Percentiles rank a stretch among this genome's conserved stretches.
Evolutionary conservation across 768 basidiomycete genomes (phyloP).

Genomic region (Kwoniella newhampshirensis): DNA sequence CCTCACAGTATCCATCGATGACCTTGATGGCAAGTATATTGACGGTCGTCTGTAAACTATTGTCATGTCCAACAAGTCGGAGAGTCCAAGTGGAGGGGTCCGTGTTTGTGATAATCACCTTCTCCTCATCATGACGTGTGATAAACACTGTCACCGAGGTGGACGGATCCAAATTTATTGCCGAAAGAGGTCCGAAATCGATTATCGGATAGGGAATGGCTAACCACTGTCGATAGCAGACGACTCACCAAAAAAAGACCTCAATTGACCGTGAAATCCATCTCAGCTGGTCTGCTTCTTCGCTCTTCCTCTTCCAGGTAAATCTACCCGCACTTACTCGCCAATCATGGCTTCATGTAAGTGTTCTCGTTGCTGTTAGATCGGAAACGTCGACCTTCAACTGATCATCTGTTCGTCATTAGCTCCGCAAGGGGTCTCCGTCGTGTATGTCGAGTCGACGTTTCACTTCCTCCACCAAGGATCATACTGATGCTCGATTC

Average conservation of each 20-base stretch:
- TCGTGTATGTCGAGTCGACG: constrained; percentile 35
- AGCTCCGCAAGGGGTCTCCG: constrained; percentile 51
- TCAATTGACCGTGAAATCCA: no score
- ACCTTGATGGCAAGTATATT: neutral
- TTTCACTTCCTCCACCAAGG: neutral
- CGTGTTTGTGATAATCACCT: neutral
- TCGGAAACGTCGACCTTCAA: no score
- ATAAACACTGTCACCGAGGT: no score
- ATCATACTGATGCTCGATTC: neutral
- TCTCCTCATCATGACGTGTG: no score
- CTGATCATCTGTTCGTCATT: neutral
- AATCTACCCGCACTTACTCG: constrained; percentile 2
- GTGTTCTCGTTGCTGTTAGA: no score
- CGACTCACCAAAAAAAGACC: neutral
- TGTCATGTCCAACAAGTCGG: neutral
- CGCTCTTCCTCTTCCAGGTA: neutral
- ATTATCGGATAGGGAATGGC: neutral
- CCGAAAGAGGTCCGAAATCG: neutral
- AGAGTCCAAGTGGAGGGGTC: constrained; percentile 7
- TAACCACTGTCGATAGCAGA: neutral
- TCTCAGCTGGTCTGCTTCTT: neutral
- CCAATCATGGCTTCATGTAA: constrained; percentile 24
- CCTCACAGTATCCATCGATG: neutral
- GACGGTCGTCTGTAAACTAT: neutral
- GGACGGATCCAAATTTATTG: no score